Conservation (phyloP, 306 rosid genomes). For the Dicorynia guianensis region DNA sequence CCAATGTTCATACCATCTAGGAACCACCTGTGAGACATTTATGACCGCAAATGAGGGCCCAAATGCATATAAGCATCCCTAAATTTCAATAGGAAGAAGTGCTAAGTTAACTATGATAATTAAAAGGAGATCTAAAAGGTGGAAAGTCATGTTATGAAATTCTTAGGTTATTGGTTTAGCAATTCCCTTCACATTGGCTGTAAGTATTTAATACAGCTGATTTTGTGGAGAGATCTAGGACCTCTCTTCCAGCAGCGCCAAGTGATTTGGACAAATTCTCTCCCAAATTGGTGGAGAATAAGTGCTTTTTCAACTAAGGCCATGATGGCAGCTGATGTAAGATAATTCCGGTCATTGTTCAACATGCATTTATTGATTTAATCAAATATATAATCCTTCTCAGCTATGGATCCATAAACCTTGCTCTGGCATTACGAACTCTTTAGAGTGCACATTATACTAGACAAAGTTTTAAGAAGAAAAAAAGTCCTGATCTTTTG, state of each 20-base stretch:
- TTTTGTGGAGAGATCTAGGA: no score
- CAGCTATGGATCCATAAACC: neutral
- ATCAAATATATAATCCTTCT: neutral
- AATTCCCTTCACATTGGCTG: neutral
- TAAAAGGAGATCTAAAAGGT: no score
- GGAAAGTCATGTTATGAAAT: no score
- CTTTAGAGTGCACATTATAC: neutral
- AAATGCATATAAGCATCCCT: conserved; percentile 25
- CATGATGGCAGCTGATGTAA: neutral
- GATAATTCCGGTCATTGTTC: neutral
- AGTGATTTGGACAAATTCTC: neutral
- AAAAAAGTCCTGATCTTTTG: neutral
- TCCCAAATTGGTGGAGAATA: neutral
- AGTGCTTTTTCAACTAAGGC: neutral
- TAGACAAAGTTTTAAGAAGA: neutral
- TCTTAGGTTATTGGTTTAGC: no score
- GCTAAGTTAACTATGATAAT: no score
- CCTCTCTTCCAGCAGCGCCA: no score
- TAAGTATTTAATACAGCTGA: no score
- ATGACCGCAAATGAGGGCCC: conserved; percentile 9
- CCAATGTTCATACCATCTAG: conserved; percentile 99
- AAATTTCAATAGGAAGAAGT: neutral
- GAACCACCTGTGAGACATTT: conserved; percentile 73
- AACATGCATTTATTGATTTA: neutral
- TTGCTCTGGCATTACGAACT: neutral